Conservation (phyloP, 106 monocot genomes). For the Dendrobium nobile region DNA sequence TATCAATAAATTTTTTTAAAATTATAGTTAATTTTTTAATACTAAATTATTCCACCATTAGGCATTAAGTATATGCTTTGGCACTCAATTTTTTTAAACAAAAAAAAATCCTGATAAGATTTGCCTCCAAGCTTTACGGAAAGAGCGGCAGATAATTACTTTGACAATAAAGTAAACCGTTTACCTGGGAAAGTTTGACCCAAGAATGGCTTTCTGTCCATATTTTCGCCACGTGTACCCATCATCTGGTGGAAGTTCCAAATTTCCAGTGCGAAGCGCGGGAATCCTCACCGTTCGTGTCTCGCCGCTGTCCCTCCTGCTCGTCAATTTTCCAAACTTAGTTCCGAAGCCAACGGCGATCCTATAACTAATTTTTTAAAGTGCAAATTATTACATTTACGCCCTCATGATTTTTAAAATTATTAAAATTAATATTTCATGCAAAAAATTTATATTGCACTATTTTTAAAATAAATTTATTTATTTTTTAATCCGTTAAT, state of each 20-base stretch:
- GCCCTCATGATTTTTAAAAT: no score
- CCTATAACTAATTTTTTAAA: not conserved
- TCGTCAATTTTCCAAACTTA: not conserved
- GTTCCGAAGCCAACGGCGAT: not conserved
- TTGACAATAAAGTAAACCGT: not conserved
- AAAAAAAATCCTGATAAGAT: no score
- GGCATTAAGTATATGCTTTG: no score
- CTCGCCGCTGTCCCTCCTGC: conserved; percentile 30
- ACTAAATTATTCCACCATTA: no score
- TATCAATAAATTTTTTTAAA: no score
- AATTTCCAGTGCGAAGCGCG: conserved; percentile 31
- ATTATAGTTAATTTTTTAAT: no score
- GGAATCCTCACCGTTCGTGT: conserved; percentile 23
- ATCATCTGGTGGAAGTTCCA: conserved; percentile 58
- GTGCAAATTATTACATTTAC: not conserved
- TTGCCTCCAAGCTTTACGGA: no score
- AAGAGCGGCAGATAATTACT: no score
- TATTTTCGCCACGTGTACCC: conserved; percentile 84
- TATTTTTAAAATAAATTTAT: not conserved
- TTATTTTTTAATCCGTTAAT: not conserved
- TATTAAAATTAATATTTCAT: no score
- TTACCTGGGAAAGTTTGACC: conserved; percentile 49
- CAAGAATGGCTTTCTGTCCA: conserved; percentile 66
- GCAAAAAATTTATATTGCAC: not conserved
- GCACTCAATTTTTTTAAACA: no score